Evolutionary conservation across 2,329 filamentous ascomycete genomes (phyloP).

Genomic region (Alternaria novae-zelandiae): DNA sequence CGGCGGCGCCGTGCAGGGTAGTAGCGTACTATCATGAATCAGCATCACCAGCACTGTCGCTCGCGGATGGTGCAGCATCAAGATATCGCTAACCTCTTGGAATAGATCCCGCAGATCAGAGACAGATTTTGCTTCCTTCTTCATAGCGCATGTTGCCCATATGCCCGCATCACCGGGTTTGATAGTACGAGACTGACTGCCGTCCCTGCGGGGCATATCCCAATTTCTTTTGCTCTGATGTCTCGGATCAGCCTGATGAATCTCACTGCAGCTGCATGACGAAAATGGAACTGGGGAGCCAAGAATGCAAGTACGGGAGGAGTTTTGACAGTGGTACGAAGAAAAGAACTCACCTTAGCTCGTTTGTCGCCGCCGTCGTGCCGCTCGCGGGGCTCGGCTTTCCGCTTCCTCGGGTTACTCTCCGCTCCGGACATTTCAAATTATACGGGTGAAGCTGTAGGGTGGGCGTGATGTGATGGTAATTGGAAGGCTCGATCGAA

Average conservation of each 20-base stretch:
- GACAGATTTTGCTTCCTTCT: constrained; percentile 73
- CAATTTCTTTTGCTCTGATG: constrained; percentile 53
- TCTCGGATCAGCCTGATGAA: constrained; percentile 21
- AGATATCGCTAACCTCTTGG: constrained; percentile 61
- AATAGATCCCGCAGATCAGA: constrained; percentile 71
- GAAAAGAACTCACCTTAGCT: constrained; percentile 44
- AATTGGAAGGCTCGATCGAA: constrained; percentile 1
- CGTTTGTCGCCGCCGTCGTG: constrained; percentile 42
- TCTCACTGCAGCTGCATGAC: constrained; percentile 21
- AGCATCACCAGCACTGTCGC: constrained; percentile 8
- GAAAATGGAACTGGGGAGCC: constrained; percentile 17
- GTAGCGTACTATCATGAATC: constrained; percentile 70
- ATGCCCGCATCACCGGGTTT: constrained; percentile 75
- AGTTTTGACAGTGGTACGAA: constrained; percentile 14
- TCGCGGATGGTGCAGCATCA: background rate
- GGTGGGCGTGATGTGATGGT: constrained; percentile 7
- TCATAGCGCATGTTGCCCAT: constrained; percentile 78
- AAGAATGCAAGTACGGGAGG: constrained; percentile 18
- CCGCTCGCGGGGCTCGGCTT: constrained; percentile 39
- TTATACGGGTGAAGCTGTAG: background rate
- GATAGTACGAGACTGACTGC: constrained; percentile 51
- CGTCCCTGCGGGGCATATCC: constrained; percentile 48
- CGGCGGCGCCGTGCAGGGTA: constrained; percentile 54
- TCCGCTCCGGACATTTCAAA: constrained; percentile 21
- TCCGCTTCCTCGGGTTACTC: constrained; percentile 43